phyloP scores from a whole-genome alignment of 2,329 filamentous ascomycete genomes.

The Colletotrichum coccodes region DNA sequence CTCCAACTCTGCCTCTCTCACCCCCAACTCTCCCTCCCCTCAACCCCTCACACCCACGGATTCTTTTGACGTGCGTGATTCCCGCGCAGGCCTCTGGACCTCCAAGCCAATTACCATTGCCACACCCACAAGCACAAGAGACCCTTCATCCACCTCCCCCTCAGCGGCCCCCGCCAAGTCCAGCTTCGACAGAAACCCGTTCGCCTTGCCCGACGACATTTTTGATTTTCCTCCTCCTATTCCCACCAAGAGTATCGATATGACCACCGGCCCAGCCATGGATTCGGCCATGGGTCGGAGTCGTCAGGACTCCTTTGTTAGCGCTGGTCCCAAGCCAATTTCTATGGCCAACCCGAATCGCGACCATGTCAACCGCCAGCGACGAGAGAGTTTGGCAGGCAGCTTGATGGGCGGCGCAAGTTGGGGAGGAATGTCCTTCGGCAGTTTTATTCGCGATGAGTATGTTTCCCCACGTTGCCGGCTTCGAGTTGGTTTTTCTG shows the following conservation, averaged over 20 bases:
- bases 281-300: constrained; percentile 67
- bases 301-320: constrained; percentile 74
- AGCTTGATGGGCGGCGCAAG: constrained; percentile 87
- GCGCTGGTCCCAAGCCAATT: constrained; percentile 73
- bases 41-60: constrained; percentile 55
- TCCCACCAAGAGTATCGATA: constrained; percentile 50
- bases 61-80: constrained; percentile 38
- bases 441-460: constrained; percentile 98
- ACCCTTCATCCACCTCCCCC: constrained; percentile 37
- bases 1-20: constrained; percentile 44
- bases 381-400: constrained; percentile 71
- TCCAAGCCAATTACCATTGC: constrained; percentile 50
- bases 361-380: constrained; percentile 65
- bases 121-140: constrained; percentile 36
- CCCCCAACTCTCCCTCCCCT: constrained; percentile 52
- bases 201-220: constrained; percentile 39
- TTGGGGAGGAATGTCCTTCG: constrained; percentile 96
- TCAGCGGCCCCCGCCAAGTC: constrained; percentile 37
- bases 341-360: constrained; percentile 73
- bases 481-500: background rate
- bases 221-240: constrained; percentile 36
- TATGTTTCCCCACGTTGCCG: constrained; percentile 63
- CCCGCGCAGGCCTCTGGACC: constrained; percentile 35
- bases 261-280: constrained; percentile 69
- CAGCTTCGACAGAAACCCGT: constrained; percentile 37